Evolutionary conservation across 1,284 basidiomycete species (phyloP), one percentile per base, ranked within the genome.

Genomic region (Vanrija humicola): DNA sequence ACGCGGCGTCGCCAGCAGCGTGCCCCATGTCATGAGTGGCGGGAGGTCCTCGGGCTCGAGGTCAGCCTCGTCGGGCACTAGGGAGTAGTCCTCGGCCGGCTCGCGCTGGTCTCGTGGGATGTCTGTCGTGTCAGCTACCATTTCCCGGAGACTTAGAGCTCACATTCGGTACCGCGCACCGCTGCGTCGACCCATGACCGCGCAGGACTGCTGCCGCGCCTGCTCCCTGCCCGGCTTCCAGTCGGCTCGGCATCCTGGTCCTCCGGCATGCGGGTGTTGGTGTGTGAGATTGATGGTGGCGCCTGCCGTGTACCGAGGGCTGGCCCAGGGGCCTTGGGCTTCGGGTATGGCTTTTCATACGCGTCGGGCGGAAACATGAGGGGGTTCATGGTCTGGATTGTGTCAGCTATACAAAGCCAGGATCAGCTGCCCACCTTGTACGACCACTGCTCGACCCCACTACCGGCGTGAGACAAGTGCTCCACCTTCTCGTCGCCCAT

Each of bases 281-380:
- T 78, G 69, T 95, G 84, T 43, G 83, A 83, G 66, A 96, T 88
- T 7, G 81, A 76, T 64, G 84, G 87, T 0, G 86, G 82, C 55
- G 83, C 82, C 12, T 74, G 79, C 26, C 80, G 79, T 14, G 77
- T 64, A 84, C 42, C 46, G 0, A 39, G 18, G 6, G 14, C 48
- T 1, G 43, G 8, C 1, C 34, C 28, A 16, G 23, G 26, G n/a
- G 19, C 40, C 29, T 26, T 38, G 19, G 48, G 47, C 28, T 58
- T 61, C 4, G 69, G 82, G 65, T 90, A 89, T 0, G 90, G 89
- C n/a, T 86, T 83, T 28, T 82, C 79, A 69, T 97, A 87, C 26
- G 89, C 89, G 68, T 95, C 93, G 3, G 93, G 92, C 1, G 87
- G 73, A 68, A 94, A 97, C 90, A 95, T 94, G 51, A 97, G 81